Conservation (phyloP, 352 stramenopile species). For the Achlya hypogyna region DNA sequence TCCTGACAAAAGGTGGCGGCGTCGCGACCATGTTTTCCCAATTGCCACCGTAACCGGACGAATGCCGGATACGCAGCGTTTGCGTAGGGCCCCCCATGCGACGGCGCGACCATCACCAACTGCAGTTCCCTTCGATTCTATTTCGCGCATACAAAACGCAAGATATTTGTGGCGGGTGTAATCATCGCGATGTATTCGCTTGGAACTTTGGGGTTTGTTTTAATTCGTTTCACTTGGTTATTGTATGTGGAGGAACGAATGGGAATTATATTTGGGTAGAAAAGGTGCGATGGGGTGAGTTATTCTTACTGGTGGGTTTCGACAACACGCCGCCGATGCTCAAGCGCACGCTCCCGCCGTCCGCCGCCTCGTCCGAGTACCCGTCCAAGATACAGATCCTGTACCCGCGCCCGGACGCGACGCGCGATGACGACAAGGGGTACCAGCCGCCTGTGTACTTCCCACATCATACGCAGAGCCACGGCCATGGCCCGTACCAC, state of each 20-base stretch:
- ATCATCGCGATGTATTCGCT: neutral
- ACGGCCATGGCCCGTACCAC: too few relatives aligned
- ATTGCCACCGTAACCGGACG: too few relatives aligned
- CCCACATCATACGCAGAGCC: neutral
- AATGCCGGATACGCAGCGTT: too few relatives aligned
- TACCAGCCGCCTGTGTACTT: neutral
- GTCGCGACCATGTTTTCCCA: too few relatives aligned
- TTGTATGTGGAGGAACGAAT: neutral
- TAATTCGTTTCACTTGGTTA: neutral
- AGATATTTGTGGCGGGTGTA: neutral
- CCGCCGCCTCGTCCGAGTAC: neutral
- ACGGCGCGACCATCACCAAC: too few relatives aligned
- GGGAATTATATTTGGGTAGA: neutral
- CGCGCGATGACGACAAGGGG: neutral
- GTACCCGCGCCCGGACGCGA: conserved; percentile 6
- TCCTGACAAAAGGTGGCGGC: neutral
- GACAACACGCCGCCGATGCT: neutral
- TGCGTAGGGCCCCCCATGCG: too few relatives aligned
- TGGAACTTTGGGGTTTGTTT: neutral
- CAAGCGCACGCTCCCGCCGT: conserved; percentile 2
- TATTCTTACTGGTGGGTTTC: neutral
- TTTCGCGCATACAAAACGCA: neutral
- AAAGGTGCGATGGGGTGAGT: neutral
- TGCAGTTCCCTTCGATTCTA: neutral
- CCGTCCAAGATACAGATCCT: conserved; percentile 1